Evolutionary conservation across 192 early-diverging fungal genomes (phyloP), one percentile per base, ranked within the genome.

Genomic region (Coemansia sp.): DNA sequence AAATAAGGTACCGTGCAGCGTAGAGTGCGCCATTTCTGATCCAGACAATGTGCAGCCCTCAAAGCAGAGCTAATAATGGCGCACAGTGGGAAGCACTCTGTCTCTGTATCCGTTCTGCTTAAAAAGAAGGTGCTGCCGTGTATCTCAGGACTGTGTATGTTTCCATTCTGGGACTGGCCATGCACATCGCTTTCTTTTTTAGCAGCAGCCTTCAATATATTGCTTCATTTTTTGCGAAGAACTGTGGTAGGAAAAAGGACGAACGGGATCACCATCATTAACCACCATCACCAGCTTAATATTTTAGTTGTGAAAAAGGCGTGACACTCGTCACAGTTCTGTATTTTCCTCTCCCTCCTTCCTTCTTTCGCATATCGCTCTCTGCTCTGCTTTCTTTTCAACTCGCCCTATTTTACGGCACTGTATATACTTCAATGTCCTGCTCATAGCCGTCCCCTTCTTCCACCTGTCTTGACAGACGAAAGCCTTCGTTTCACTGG

Each of bases 341-440:
- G 20, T 59, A n/a, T 34, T n/a, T 34, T 20, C 29, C 29, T 7
- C 58, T 25, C 51, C 8, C 37, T 16, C 34, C 53, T 63, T 57
- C 46, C 18, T 39, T 42, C 45, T 26, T 15, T 51, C 25, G 26
- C 23, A 51, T 10, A 51, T 21, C 48, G 10, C 21, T 8, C 26
- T 12, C 21, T 51, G 43, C 23, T 28, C 25, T 26, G 48, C 48
- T 51, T 26, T 26, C 10, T 0, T 28, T 51, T 23, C 12, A 51
- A 12, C 25, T 13, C 16, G 48, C 10, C 25, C 21, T 20, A 37
- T 57, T 57, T 35, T 12, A 34, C 31, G 31, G 30, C 55, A 21
- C 55, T 57, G 55, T 57, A 57, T 34, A 57, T 57, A 57, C 23
- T 29, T 53, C 52, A 53, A 53, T 58, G 57, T 39, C 26, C 21